Base-by-base conservation (phyloP, 345 rosid genomes). In the Cochlearia excelsa region DNA sequence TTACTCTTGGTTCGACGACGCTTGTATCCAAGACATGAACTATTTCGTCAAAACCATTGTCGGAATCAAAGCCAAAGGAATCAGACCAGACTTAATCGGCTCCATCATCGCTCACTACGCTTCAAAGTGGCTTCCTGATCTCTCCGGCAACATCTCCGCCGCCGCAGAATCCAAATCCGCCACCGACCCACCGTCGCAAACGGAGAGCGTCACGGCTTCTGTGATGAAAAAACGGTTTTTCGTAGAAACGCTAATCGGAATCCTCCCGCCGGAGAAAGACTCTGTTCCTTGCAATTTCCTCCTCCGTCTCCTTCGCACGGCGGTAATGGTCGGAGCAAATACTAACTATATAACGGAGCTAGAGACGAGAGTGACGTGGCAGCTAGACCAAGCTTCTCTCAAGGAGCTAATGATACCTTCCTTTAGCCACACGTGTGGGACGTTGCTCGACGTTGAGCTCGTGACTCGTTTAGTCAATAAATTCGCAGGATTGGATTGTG, bases 321-420 rank as follows among this genome's bases (percentile, higher is more conserved):
- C 90, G 8, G 84, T 77, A 78, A 84, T 86, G 98, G 90, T 92
- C 1, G 80, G 81, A 1, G 89, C 73, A 1, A 88, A 86, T 72
- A 74, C 78, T 0, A 26, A 67, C 2, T 86, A 78, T 63, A 59
- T 75, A 34, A 79, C 60, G 0, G 96, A 92, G 93, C 76, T 92
- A 2, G 98, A 92, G 79, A 82, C 66, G 54, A 74, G 90, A 75
- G 74, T 84, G 10, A 77, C 95, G 0, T 79, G 87, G 96, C 95
- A 86, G 65, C 81, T 92, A 0, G 96, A 92, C 68, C 84, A 81
- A 53, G 98, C 98, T 29, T 84, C 93, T 2, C 61, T 92, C 37
- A 88, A 83, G 73, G 98, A 92, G 78, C 51, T 92, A 8, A 72
- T 92, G 96, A 84, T 92, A 59, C 98, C 98, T 1, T 86, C 88